phyloP scores from a whole-genome alignment of 2,329 filamentous ascomycete species.

The Cryphonectria japonica region DNA sequence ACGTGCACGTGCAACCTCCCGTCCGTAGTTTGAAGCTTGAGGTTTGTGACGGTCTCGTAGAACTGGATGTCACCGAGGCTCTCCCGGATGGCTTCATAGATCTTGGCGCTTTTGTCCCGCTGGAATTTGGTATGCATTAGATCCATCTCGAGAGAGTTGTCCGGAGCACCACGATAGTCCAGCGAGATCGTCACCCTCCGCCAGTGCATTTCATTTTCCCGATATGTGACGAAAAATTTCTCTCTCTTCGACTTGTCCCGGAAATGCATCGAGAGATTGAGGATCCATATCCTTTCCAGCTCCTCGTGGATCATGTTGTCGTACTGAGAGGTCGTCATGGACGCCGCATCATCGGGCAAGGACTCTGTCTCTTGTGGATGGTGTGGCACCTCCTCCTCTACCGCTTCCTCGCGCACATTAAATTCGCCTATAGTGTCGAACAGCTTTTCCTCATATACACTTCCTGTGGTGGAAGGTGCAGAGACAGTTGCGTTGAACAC shows the following conservation, averaged over 20 bases:
- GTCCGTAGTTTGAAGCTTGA: slow-evolving; percentile 88
- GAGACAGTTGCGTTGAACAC: slow-evolving; percentile 35
- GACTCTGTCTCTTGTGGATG: slow-evolving; percentile 39
- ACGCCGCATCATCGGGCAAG: slow-evolving; percentile 46
- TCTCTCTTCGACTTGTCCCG: slow-evolving; percentile 89
- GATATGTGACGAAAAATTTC: slow-evolving; percentile 97
- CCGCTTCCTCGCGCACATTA: slow-evolving; percentile 30
- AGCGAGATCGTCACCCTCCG: slow-evolving; percentile 89
- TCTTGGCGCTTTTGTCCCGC: slow-evolving; percentile 87
- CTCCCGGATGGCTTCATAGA: slow-evolving; percentile 93
- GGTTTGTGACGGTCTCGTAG: slow-evolving; percentile 92
- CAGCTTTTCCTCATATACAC: slow-evolving; percentile 40
- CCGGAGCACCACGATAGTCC: slow-evolving; percentile 82
- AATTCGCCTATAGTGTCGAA: slow-evolving; percentile 34
- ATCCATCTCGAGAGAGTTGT: slow-evolving; percentile 84
- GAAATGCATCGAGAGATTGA: slow-evolving; percentile 98
- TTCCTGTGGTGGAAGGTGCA: slow-evolving; percentile 37
- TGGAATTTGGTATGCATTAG: slow-evolving; percentile 79
- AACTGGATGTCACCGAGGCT: slow-evolving; percentile 94
- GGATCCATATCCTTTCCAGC: slow-evolving; percentile 86
- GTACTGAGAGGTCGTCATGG: slow-evolving; percentile 58
- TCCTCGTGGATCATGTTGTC: slow-evolving; percentile 75
- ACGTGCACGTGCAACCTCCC: slow-evolving; percentile 93
- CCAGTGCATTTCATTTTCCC: slow-evolving; percentile 78
- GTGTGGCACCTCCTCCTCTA: slow-evolving; percentile 28